Percentiles rank a stretch among this genome's conserved stretches.
Evolutionary conservation across 140 eudicot genomes (phyloP).

Genomic region (Senecio squalidus): DNA sequence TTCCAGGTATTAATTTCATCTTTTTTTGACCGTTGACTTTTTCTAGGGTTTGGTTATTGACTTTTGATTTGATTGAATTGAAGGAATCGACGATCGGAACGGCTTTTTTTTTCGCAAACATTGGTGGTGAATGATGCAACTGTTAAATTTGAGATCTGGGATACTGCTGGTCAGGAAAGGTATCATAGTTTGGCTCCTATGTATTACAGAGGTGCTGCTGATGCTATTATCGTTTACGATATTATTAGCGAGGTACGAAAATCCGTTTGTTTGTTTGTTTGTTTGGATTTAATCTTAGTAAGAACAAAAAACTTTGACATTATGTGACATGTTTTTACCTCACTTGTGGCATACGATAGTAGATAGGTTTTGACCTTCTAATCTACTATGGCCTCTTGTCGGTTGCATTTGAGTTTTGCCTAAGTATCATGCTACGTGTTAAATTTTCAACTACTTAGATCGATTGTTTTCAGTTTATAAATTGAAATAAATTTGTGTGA

Average conservation of each 20-base stretch:
- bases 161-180: conserved; percentile 97
- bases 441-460: too few relatives aligned
- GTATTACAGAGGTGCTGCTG: conserved; percentile 98
- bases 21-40: conserved; percentile 13
- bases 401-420: too few relatives aligned
- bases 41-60: conserved; percentile 4
- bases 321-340: too few relatives aligned
- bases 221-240: conserved; percentile 89
- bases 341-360: too few relatives aligned
- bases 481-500: too few relatives aligned
- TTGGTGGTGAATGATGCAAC: conserved; percentile 79
- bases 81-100: conserved; percentile 99
- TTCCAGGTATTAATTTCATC: conserved; percentile 55
- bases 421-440: too few relatives aligned
- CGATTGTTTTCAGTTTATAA: too few relatives aligned
- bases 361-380: too few relatives aligned
- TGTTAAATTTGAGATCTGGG: conserved; percentile 98
- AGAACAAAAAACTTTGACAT: too few relatives aligned
- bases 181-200: conserved; percentile 99
- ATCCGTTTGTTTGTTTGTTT: too few relatives aligned
- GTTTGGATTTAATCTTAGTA: too few relatives aligned
- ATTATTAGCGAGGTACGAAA: conserved; percentile 66
- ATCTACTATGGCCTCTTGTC: too few relatives aligned
- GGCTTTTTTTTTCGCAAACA: conserved; percentile 93
- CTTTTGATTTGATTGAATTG: conserved; percentile 7